Evolutionary conservation across 164 flowering plant species (phyloP), one percentile per base, ranked within the genome.

Genomic region (Chimonanthus praecox): DNA sequence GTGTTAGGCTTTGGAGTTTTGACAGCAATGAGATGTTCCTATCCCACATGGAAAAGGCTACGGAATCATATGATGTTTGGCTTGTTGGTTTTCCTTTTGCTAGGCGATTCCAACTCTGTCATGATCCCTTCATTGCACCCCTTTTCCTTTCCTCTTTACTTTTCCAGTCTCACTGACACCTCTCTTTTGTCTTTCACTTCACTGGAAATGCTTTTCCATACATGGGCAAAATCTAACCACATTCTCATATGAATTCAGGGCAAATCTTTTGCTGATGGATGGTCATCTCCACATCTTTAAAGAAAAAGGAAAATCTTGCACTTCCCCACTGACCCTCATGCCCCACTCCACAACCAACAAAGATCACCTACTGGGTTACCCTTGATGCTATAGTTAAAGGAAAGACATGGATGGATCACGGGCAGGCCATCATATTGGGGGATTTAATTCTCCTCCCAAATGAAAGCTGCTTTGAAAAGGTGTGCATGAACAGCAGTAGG

Each of bases 51-150:
- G 70, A 48, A 66, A 68, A 48, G 70, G 54, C 18, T 43, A 48
- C 18, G 70, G 70, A 68, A 68, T 68, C 70, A 68, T 68, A 68
- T 68, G 70, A 68, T 68, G 11, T 66, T 66, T 66, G 68, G 48
- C 49, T 66, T 33, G 48, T 47, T 5, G 6, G 70, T 6, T 68
- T 68, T 45, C 47, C 54, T 47, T 68, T 68, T 6, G 20, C 70
- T 7, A 68, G 33, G 47, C 54, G 70, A 47, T 68, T 68, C 70
- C 54, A 68, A 68, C 54, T 47, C 2, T 47, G 54, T 47, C 70
- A 68, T 68, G 20, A 68, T 68, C 70, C 54, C 18, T 33, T 63
- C 66, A 9, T 21, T 63, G 43, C 66, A 21, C 68, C 49, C 20
- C n/a, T 66, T 68, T 47, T 68, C 13, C 18, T 68, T 47, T 68